These are phyloP conservation scores for Lactifluus subvellereus DNA, from an alignment of 768 basidiomycete genomes.

Conservation along the genomic window DNA sequence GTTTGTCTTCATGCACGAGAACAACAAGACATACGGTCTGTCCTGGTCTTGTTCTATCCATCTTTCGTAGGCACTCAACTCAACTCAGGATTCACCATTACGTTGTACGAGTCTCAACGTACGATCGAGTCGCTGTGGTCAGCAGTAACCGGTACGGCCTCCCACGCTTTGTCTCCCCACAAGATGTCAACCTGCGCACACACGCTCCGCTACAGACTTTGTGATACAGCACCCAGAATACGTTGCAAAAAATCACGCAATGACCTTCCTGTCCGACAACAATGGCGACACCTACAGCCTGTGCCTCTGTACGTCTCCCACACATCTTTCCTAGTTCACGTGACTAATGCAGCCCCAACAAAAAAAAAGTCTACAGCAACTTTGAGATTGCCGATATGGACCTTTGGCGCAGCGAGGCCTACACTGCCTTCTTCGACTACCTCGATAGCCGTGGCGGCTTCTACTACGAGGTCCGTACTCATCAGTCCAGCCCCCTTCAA, in stretches of 20 bases:
- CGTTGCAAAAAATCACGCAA: slow-evolving; percentile 57
- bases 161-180: background rate
- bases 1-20: slow-evolving; percentile 72
- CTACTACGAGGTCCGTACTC: slow-evolving; percentile 66
- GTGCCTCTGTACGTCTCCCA: slow-evolving; percentile 55
- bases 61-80: background rate
- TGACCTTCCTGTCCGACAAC: slow-evolving; percentile 69
- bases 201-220: slow-evolving; percentile 47
- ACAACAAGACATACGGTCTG: slow-evolving; percentile 77
- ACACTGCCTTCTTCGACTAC: slow-evolving; percentile 76
- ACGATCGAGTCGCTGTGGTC: slow-evolving; percentile 83
- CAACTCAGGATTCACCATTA: slow-evolving; percentile 64
- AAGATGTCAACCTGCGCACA: slow-evolving; percentile 21
- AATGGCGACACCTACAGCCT: slow-evolving; percentile 67
- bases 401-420: slow-evolving; percentile 80
- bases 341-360: background rate
- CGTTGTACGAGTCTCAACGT: slow-evolving; percentile 68
- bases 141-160: slow-evolving; percentile 54
- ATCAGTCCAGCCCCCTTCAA: slow-evolving; percentile 23
- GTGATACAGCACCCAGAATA: slow-evolving; percentile 55
- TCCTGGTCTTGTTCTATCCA: background rate
- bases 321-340: background rate
- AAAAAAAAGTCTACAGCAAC: slow-evolving; percentile 84
- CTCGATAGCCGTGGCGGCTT: slow-evolving; percentile 79
- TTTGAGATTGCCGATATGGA: slow-evolving; percentile 87